phyloP scores from a whole-genome alignment of 805 yeast genomes.

The Zygosaccharomyces kombuchaensis region DNA sequence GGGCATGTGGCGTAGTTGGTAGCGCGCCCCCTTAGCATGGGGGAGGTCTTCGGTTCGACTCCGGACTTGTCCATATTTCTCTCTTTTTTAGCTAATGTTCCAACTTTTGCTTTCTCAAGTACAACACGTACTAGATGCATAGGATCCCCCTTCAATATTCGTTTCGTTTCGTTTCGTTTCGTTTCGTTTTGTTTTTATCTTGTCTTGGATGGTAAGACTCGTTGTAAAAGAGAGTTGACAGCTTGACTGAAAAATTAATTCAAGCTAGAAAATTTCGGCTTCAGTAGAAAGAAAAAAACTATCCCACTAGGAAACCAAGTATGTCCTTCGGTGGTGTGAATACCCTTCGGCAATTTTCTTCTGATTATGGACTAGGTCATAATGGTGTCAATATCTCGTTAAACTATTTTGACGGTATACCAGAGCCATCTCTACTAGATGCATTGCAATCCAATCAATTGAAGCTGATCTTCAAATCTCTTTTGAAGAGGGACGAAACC shows the following conservation, averaged over 20 bases:
- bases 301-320: not conserved
- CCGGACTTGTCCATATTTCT: slow-evolving; percentile 6
- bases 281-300: not conserved
- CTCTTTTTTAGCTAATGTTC: not conserved
- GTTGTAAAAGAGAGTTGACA: too few relatives aligned
- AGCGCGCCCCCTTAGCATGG: slow-evolving; percentile 11
- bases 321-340: slow-evolving; percentile 33
- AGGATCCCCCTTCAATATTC: too few relatives aligned
- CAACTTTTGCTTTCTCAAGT: too few relatives aligned
- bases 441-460: slow-evolving; percentile 42
- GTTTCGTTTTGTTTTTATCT: not conserved
- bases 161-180: too few relatives aligned
- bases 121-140: too few relatives aligned
- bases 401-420: slow-evolving; percentile 72
- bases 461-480: slow-evolving; percentile 64
- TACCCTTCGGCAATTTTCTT: slow-evolving; percentile 25
- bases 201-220: too few relatives aligned
- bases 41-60: slow-evolving; percentile 10
- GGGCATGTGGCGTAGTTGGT: slow-evolving; percentile 10
- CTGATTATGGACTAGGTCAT: slow-evolving; percentile 37
- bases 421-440: slow-evolving; percentile 54
- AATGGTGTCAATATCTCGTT: slow-evolving; percentile 55
- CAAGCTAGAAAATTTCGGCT: not conserved
- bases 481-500: slow-evolving; percentile 74
- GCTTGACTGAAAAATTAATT: too few relatives aligned